Conservation (phyloP, 495 filamentous ascomycete species). For the Xylaria telfairii region DNA sequence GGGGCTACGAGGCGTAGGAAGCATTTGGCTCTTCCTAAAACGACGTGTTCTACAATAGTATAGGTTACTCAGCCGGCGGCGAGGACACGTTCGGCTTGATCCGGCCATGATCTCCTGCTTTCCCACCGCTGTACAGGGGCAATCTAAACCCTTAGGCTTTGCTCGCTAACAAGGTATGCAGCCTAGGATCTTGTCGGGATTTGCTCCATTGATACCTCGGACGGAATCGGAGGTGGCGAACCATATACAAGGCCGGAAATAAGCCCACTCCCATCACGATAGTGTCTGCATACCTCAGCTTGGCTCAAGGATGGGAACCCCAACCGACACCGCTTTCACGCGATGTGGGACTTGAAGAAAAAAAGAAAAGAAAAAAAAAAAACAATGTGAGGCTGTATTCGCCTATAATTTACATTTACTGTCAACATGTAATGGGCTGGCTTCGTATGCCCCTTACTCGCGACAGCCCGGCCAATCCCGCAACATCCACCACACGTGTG, state of each 20-base stretch:
- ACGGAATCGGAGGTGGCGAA: conserved; percentile 17
- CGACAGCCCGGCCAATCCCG: background rate
- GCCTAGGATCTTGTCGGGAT: conserved; percentile 15
- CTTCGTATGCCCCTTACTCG: background rate
- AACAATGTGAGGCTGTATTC: conserved; percentile 7
- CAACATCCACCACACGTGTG: background rate
- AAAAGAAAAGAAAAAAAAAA: background rate
- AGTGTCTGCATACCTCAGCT: background rate
- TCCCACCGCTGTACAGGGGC: background rate
- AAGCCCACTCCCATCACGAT: conserved; percentile 10
- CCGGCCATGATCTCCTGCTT: conserved; percentile 5
- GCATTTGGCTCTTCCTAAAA: background rate
- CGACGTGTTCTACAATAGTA: conserved; percentile 11
- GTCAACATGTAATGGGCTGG: conserved; percentile 3
- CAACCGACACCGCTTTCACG: conserved; percentile 12
- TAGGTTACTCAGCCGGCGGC: conserved; percentile 1
- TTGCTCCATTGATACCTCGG: conserved; percentile 21
- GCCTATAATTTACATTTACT: background rate
- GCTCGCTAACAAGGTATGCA: conserved; percentile 1
- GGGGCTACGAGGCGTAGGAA: background rate
- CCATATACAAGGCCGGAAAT: conserved; percentile 9
- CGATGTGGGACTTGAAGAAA: background rate
- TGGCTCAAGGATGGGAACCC: conserved; percentile 6
- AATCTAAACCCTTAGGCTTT: background rate
- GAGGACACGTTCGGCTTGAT: background rate